Conservation (phyloP, 345 rosid species). For the Populus nigra region DNA sequence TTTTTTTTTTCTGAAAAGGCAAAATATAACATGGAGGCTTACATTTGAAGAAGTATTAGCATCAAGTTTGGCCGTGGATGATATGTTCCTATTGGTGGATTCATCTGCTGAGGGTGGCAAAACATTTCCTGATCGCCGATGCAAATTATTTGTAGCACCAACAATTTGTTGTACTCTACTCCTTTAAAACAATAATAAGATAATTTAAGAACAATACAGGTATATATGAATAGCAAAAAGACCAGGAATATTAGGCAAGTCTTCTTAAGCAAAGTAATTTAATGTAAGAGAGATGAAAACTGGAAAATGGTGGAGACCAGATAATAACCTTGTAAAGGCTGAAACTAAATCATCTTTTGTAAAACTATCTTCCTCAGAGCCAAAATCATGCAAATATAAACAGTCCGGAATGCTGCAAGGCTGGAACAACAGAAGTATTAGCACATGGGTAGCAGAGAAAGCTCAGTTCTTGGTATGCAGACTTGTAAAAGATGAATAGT, state of each 20-base stretch:
- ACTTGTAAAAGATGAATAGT: not conserved
- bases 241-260: not conserved
- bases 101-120: conserved; percentile 28
- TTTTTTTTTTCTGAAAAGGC: not conserved
- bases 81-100: conserved; percentile 8
- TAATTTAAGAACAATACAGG: not conserved
- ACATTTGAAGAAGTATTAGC: conserved; percentile 13
- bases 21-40: not conserved
- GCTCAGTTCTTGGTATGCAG: not conserved
- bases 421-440: conserved; percentile 20
- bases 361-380: conserved; percentile 29
- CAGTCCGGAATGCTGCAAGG: conserved; percentile 34
- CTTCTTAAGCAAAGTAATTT: not conserved
- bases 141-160: conserved; percentile 25
- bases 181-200: conserved; percentile 18
- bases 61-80: conserved; percentile 13
- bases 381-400: conserved; percentile 32
- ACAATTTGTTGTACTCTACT: conserved; percentile 27
- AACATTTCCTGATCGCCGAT: conserved; percentile 26
- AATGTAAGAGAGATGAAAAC: not conserved
- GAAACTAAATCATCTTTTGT: conserved; percentile 33
- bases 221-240: not conserved
- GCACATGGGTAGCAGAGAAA: not conserved
- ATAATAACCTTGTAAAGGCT: conserved; percentile 26
- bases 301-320: not conserved